These are phyloP conservation scores for Obelidium mucronatum DNA, from an alignment of 192 early-diverging fungal species.

Conservation along the genomic window DNA sequence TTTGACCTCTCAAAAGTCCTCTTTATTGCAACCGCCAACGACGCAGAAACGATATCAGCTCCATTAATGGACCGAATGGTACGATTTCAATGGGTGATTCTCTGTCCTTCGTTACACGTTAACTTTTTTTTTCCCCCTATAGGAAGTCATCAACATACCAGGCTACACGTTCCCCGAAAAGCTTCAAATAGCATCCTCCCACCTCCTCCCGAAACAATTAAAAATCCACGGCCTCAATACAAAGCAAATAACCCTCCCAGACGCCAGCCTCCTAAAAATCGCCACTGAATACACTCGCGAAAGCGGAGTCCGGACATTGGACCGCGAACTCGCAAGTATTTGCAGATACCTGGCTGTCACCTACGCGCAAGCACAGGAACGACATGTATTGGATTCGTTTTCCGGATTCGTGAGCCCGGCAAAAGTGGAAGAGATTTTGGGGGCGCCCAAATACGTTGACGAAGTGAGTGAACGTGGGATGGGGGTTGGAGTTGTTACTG, in stretches of 20 bases:
- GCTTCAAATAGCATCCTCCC: constrained; percentile 72
- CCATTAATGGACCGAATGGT: constrained; percentile 86
- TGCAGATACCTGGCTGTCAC: constrained; percentile 75
- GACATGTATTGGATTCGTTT: constrained; percentile 44
- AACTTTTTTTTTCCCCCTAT: no score
- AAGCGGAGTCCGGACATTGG: constrained; percentile 78
- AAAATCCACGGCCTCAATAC: constrained; percentile 61
- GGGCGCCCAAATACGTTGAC: constrained; percentile 67
- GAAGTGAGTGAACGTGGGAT: constrained; percentile 72
- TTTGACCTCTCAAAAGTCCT: constrained; percentile 71
- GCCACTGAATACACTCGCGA: constrained; percentile 80
- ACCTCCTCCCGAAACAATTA: constrained; percentile 81
- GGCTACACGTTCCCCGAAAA: constrained; percentile 90
- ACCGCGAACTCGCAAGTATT: constrained; percentile 75
- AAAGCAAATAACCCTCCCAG: constrained; percentile 56
- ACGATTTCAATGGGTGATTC: constrained; percentile 19
- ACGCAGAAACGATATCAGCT: constrained; percentile 75
- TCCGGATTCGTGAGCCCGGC: constrained; percentile 51
- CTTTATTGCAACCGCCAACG: constrained; percentile 88
- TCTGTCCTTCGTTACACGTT: constrained; percentile 12
- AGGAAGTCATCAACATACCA: constrained; percentile 73
- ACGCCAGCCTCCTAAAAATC: constrained; percentile 65
- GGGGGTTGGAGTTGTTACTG: constrained; percentile 81
- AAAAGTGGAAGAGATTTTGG: constrained; percentile 70
- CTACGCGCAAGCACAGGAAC: constrained; percentile 66